phyloP scores from a whole-genome alignment of 768 basidiomycete genomes.

The Stropharia rugosoannulata region DNA sequence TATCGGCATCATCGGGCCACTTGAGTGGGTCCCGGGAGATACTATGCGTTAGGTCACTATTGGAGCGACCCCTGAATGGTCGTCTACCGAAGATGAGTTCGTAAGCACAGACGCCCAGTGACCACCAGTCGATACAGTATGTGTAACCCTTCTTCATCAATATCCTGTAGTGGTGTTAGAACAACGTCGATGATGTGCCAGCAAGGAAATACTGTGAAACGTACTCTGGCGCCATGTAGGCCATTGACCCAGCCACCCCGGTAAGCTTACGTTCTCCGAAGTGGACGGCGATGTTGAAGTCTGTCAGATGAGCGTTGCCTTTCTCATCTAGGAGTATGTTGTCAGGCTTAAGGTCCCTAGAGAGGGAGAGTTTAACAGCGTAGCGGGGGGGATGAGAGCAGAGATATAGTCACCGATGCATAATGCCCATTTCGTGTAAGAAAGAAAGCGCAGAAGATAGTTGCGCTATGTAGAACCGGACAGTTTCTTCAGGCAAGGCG shows the following conservation, averaged over 20 bases:
- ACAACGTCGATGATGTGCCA: conserved; percentile 9
- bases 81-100: conserved; percentile 90
- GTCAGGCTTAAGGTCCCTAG: conserved; percentile 94
- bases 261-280: conserved; percentile 86
- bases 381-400: conserved; percentile 14
- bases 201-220: conserved; percentile 15
- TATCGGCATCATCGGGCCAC: conserved; percentile 89
- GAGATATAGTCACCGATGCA: conserved; percentile 75
- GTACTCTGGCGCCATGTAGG: conserved; percentile 93
- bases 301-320: conserved; percentile 95
- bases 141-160: conserved; percentile 93
- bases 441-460: conserved; percentile 85
- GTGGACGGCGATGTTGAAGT: conserved; percentile 99
- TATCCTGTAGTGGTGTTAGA: conserved; percentile 42
- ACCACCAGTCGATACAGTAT: conserved; percentile 96
- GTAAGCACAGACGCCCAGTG: conserved; percentile 89
- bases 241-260: conserved; percentile 97
- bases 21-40: conserved; percentile 85
- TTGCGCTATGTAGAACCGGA: conserved; percentile 89
- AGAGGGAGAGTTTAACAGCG: background rate
- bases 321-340: conserved; percentile 95
- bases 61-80: conserved; percentile 92
- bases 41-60: conserved; percentile 88
- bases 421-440: conserved; percentile 90
- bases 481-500: conserved; percentile 70